Conservation (phyloP, 2,329 filamentous ascomycete genomes). For the Sclerotinia trifoliorum region DNA sequence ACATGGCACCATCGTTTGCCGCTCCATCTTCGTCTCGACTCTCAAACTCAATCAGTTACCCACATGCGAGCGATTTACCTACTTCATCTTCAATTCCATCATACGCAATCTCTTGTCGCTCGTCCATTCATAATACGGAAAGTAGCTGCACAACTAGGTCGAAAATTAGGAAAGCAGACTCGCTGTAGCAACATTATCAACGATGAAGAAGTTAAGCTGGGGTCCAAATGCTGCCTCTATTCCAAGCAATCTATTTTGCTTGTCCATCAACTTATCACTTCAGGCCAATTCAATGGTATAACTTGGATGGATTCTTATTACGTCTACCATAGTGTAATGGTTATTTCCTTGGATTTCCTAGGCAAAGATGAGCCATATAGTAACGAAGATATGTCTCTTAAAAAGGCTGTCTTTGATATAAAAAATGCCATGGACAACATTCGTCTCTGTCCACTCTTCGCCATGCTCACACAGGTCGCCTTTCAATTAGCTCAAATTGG, state of each 20-base stretch:
- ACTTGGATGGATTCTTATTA: constrained; percentile 39
- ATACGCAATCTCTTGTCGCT: constrained; percentile 35
- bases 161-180: constrained; percentile 34
- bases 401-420: constrained; percentile 35
- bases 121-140: constrained; percentile 38
- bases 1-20: constrained; percentile 36
- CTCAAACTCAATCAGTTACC: constrained; percentile 25
- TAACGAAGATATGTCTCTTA: constrained; percentile 33
- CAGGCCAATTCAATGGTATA: constrained; percentile 34
- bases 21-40: constrained; percentile 31
- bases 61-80: constrained; percentile 36
- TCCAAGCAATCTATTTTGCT: constrained; percentile 32
- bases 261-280: constrained; percentile 32
- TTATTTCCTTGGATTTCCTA: constrained; percentile 38
- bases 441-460: constrained; percentile 36
- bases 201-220: constrained; percentile 33
- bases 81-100: constrained; percentile 37
- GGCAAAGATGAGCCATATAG: constrained; percentile 35
- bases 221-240: constrained; percentile 33
- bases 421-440: constrained; percentile 32
- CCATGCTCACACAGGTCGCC: constrained; percentile 35
- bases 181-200: constrained; percentile 35
- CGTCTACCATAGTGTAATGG: constrained; percentile 37
- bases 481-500: constrained; percentile 39
- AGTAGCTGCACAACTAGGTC: constrained; percentile 34